Base-by-base conservation (phyloP, 345 rosid species). In the Jatropha curcas region DNA sequence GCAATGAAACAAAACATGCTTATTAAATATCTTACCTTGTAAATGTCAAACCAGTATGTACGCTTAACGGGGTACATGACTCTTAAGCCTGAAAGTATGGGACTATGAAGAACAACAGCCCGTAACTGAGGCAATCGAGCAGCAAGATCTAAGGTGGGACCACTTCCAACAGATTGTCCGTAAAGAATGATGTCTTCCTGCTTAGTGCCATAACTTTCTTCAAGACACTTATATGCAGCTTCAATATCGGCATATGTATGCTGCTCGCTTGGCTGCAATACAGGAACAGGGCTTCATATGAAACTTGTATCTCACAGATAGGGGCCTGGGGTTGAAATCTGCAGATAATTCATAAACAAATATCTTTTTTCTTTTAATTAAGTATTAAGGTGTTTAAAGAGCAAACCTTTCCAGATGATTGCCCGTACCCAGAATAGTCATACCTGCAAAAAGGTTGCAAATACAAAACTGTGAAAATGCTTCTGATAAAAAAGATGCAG, bases 81-180 rank as follows among this genome's bases (percentile, higher is more conserved):
- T 85, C 97, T 89, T 79, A 94, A 80, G 28, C 98, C 97, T 30
- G 97, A 92, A 25, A 94, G 88, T 78, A 94, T 94, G 56, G 98
- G 97, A 82, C 98, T 94, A 67, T 94, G 98, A 65, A 94, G 88
- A 77, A 92, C 89, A 68, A 92, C 92, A 83, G 93, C 97, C 82
- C 87, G 85, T 58, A 94, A 79, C n/a, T 76, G 86, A 71, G 94
- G 92, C 67, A 92, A 70, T 60, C 91, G 93, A 1, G 89, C 82
- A 74, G 98, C 91, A 28, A 94, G 86, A 68, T 94, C 95, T 61
- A 94, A 70, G 1, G 98, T 94, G 61, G 97, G 97, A 45, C 97
- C 97, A 83, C 98, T 94, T 61, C 98, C 98, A 22, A 92, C 97
- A 50, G 97, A 94, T 61, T 94, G 94, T 60, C 98, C 98, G 80